Evolutionary conservation across 345 rosid genomes (phyloP).

Genomic region (Cardamine chenopodiifolia): DNA sequence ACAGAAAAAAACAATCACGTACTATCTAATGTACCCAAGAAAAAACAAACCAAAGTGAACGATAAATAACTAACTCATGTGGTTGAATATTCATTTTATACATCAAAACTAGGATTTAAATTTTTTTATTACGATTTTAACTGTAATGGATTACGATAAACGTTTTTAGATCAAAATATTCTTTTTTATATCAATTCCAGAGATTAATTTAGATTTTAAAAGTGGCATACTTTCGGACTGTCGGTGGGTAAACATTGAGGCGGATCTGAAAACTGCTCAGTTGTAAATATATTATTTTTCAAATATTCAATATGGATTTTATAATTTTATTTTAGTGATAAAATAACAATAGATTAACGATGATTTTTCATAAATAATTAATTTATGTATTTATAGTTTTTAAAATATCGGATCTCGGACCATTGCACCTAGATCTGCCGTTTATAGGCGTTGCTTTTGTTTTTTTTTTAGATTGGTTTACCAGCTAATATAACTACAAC

Average conservation of each 20-base stretch:
- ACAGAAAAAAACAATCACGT: constrained; percentile 20
- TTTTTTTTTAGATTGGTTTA: no score
- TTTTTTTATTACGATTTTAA: background rate
- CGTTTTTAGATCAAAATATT: background rate
- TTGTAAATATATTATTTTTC: background rate
- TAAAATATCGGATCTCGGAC: background rate
- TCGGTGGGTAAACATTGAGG: no score
- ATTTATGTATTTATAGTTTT: no score
- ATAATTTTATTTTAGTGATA: no score
- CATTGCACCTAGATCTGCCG: background rate
- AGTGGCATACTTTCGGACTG: background rate
- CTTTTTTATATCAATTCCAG: no score
- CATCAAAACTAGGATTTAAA: background rate
- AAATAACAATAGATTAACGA: background rate
- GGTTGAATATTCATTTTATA: background rate
- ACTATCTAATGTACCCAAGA: background rate
- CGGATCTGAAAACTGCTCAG: background rate
- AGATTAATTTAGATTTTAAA: no score
- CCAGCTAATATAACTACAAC: background rate
- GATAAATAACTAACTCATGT: background rate
- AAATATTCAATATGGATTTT: background rate
- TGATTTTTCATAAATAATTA: no score
- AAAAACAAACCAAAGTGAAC: background rate
- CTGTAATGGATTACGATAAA: background rate
- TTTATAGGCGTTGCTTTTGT: no score